Evolutionary conservation across 768 basidiomycete genomes (phyloP), one percentile per base, ranked within the genome.

Genomic region (Erythrobasidium yunnanense): DNA sequence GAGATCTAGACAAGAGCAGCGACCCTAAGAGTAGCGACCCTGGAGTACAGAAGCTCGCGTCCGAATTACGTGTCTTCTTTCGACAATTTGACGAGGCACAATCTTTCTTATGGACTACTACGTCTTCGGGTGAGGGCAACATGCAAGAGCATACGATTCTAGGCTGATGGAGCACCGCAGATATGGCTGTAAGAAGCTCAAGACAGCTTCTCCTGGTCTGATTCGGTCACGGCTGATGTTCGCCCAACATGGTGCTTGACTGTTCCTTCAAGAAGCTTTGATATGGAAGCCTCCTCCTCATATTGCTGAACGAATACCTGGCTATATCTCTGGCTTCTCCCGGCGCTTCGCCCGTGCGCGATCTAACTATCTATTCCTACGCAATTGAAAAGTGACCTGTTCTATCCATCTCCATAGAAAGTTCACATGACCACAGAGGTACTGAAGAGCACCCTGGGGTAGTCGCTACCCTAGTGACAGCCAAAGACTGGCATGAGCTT

Each of bases 281-380:
- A 66, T 66, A 15, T 66, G 65, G 65, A 66, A 66, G 52, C 65
- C 65, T 5, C 52, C 52, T 17, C 52, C 51, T 5, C 63, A 65
- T 45, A 34, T 38, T 22, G 29, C 55, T 25, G 52, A 65, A 38
- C 33, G 65, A 27, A 55, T 55, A 42, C 65, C 65, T 20, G 65
- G 65, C 4, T 66, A 50, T 49, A 54, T 66, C 27, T 50, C 47
- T 20, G 65, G 65, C 54, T 66, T 55, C 42, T 55, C 53, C 2
- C 17, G 65, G 25, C 53, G 65, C 11, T 55, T 66, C 27, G 52
- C 52, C 46, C 38, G 35, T 55, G n/a, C 15, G 35, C 42, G 4
- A 3, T 34, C 23, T 23, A 22, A 7, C 2, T 33, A 53, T 30
- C n/a, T n/a, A n/a, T n/a, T n/a, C 25, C 51, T 54, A 49, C 30